These are phyloP conservation scores for Apiospora saccharicola DNA, from an alignment of 2,329 filamentous ascomycete genomes.

Conservation along the genomic window DNA sequence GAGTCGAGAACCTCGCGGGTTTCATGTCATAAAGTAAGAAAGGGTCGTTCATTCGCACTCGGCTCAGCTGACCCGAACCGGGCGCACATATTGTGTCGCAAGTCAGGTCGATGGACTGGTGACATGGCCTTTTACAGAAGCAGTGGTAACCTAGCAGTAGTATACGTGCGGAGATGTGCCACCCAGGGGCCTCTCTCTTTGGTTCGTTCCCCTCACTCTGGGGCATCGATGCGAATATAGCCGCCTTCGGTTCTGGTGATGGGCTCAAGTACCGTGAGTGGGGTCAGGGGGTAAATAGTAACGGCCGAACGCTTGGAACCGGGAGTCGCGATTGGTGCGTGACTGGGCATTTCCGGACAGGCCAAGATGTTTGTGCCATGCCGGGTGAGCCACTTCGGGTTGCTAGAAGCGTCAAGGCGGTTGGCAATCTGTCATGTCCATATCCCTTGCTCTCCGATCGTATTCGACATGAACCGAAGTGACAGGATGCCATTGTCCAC, in stretches of 20 bases:
- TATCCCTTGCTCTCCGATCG: not conserved
- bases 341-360: not conserved
- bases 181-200: not conserved
- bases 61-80: constrained; percentile 2
- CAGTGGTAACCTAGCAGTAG: not conserved
- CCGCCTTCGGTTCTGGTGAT: constrained; percentile 9
- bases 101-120: not conserved
- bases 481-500: not conserved
- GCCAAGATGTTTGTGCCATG: constrained; percentile 1
- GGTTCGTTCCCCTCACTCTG: not conserved
- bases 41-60: not conserved
- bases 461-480: not conserved
- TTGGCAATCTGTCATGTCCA: not conserved
- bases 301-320: not conserved
- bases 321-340: constrained; percentile 3
- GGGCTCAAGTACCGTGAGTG: not conserved
- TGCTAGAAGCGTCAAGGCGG: not conserved
- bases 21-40: constrained; percentile 6
- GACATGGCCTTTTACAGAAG: not conserved
- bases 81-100: not conserved
- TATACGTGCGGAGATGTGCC: not conserved
- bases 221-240: constrained; percentile 11
- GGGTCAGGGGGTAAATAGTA: not conserved
- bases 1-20: constrained; percentile 12
- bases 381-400: not conserved